Evolutionary conservation across 2,329 filamentous ascomycete species (phyloP), one percentile per base, ranked within the genome.

Genomic region (Aphanocladium album): DNA sequence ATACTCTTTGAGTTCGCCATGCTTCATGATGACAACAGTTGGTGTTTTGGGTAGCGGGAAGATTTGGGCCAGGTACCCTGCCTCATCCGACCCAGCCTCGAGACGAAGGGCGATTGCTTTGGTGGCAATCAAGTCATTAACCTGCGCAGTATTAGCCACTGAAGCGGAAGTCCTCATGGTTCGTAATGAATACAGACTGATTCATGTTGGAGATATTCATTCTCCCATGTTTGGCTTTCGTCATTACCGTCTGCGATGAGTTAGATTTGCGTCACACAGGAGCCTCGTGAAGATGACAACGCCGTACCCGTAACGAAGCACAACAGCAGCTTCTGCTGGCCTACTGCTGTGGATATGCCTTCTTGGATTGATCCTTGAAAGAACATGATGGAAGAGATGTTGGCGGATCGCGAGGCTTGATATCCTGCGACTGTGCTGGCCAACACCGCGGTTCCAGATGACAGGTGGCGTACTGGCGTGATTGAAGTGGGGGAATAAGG

Each of bases 31-130:
- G 17, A 96, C 82, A 9, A 96, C 75, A 1, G 89, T 89, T 0
- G 93, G 93, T n/a, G 86, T 85, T 65, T 85, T 85, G 1, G 85
- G 83, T n/a, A 96, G 78, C 0, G 91, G 90, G 68, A 91, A 96
- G 68, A 96, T 90, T 50, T 90, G 90, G 11, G 87, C 83, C 16
- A 98, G 79, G 68, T 91, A 96, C 6, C 84, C 86, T 11, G 91
- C 91, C 77, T 96, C 92, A 65, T 89, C 83, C 2, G 89, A 92
- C 23, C 88, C 90, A 19, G 87, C 85, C 37, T 80, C 74, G 23
- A 97, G 79, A 55, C 88, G 84, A 23, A 97, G 79, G 8, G 88
- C 76, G 21, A 97, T 80, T 2, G 90, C 83, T 68, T 87, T 84
- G 39, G 81, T 77, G 27, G 78, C 74, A 61, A 95, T 78, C 30